Conservation (phyloP, 345 rosid genomes). For the Mallotus nudiflorus region DNA sequence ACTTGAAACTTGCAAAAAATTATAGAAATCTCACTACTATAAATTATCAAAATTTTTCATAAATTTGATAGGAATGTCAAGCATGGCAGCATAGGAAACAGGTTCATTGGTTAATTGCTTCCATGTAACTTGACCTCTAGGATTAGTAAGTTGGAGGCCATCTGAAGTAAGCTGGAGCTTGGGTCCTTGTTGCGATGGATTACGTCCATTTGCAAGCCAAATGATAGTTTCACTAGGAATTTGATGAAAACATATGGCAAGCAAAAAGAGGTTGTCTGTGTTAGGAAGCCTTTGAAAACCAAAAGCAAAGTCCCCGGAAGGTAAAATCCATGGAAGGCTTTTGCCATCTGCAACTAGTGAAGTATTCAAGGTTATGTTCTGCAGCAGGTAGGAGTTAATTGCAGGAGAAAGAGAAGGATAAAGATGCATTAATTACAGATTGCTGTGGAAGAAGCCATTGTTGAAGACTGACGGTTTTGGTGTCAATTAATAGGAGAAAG, state of each 20-base stretch:
- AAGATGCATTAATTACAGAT: background rate
- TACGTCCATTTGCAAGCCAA: conserved; percentile 30
- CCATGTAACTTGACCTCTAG: conserved; percentile 15
- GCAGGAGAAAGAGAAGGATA: conserved; percentile 1
- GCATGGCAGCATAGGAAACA: conserved; percentile 23
- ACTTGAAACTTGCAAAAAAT: too few relatives aligned
- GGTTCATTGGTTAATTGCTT: background rate
- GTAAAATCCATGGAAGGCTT: conserved; percentile 24
- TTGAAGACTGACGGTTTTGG: too few relatives aligned
- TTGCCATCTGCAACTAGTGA: conserved; percentile 15
- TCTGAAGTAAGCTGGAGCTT: conserved; percentile 21
- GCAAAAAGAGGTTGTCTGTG: conserved; percentile 25
- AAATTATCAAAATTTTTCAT: too few relatives aligned
- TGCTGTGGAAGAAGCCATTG: too few relatives aligned
- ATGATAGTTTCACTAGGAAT: conserved; percentile 31
- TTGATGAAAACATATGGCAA: conserved; percentile 35
- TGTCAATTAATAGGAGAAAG: too few relatives aligned
- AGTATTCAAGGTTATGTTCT: conserved; percentile 15
- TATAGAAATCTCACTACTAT: too few relatives aligned
- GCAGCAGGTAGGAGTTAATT: background rate
- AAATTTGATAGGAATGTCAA: too few relatives aligned
- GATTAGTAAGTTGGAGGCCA: conserved; percentile 21
- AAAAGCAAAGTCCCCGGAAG: conserved; percentile 31
- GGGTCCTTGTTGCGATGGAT: conserved; percentile 27
- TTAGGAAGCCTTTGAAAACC: conserved; percentile 22